Percentiles rank a stretch among this genome's conserved stretches.
Evolutionary conservation across 2,329 filamentous ascomycete genomes (phyloP).

Genomic region (Allantophomopsis cytisporea): DNA sequence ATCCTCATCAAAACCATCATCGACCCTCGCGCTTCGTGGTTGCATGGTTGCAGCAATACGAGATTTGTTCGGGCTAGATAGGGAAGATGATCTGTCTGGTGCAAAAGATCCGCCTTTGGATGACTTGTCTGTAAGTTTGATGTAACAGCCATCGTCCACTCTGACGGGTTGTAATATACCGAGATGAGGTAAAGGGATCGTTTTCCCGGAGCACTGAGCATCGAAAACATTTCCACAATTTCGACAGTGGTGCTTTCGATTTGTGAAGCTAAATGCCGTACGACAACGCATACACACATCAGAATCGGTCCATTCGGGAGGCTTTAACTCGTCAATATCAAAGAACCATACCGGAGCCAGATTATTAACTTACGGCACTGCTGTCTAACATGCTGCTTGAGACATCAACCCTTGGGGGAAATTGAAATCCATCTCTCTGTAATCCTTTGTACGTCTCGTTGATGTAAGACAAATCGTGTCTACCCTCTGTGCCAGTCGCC

Average conservation of each 20-base stretch:
- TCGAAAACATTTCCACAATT: constrained; percentile 98
- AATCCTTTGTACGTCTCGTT: constrained; percentile 74
- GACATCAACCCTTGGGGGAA: constrained; percentile 76
- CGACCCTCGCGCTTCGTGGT: constrained; percentile 74
- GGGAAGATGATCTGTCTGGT: constrained; percentile 29
- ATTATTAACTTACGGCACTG: constrained; percentile 57
- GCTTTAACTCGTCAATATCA: constrained; percentile 32
- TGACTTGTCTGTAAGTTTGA: constrained; percentile 73
- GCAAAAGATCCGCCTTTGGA: constrained; percentile 23
- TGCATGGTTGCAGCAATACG: constrained; percentile 64
- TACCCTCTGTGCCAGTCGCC: constrained; percentile 79
- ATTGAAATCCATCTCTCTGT: constrained; percentile 75
- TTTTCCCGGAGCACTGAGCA: constrained; percentile 85
- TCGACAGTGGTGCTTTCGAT: constrained; percentile 94
- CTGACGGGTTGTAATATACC: constrained; percentile 85
- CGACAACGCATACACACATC: constrained; percentile 98
- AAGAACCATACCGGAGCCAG: constrained; percentile 2
- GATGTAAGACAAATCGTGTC: constrained; percentile 74
- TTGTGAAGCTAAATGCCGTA: constrained; percentile 92
- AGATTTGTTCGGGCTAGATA: constrained; percentile 36
- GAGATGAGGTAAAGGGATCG: constrained; percentile 75
- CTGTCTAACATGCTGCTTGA: constrained; percentile 98
- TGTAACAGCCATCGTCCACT: constrained; percentile 92
- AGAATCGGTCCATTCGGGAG: constrained; percentile 94
- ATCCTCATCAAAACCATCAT: constrained; percentile 89